Conservation (phyloP, 768 basidiomycete genomes). For the Hysterangium stoloniferum region DNA sequence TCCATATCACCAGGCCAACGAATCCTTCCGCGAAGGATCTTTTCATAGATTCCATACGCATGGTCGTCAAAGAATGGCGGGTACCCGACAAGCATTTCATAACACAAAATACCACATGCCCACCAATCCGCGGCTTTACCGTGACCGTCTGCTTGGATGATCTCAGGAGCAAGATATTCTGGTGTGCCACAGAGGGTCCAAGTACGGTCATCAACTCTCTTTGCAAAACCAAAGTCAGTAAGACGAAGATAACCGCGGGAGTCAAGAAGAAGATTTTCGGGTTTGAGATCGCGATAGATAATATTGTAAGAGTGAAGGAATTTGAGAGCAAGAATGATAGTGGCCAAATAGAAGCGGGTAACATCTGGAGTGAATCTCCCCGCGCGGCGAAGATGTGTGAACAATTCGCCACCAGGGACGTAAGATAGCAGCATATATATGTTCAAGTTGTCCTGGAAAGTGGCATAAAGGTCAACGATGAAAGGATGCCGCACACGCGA, state of each 20-base stretch:
- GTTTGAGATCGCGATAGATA: constrained; percentile 97
- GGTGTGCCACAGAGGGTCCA: constrained; percentile 97
- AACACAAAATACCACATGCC: constrained; percentile 95
- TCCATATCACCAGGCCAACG: constrained; percentile 92
- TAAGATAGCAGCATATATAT: constrained; percentile 98
- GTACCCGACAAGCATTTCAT: constrained; percentile 98
- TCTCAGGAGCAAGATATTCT: constrained; percentile 96
- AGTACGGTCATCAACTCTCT: constrained; percentile 94
- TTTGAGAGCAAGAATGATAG: constrained; percentile 89
- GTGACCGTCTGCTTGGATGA: constrained; percentile 95
- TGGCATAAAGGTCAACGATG: constrained; percentile 92
- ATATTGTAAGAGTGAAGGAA: constrained; percentile 95
- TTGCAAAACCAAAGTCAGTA: constrained; percentile 98
- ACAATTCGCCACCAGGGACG: constrained; percentile 94
- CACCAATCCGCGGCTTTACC: constrained; percentile 99
- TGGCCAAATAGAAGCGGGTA: constrained; percentile 95
- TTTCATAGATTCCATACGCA: constrained; percentile 98
- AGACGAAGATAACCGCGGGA: constrained; percentile 88
- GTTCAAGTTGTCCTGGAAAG: constrained; percentile 93
- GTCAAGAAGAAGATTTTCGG: constrained; percentile 96
- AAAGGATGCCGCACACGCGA: constrained; percentile 90
- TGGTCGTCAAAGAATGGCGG: constrained; percentile 98
- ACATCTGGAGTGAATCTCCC: constrained; percentile 95
- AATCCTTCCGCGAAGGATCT: constrained; percentile 82
- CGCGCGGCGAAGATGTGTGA: constrained; percentile 91